Conservation (phyloP, 441 rosid genomes). For the Monsonia emarginata region DNA sequence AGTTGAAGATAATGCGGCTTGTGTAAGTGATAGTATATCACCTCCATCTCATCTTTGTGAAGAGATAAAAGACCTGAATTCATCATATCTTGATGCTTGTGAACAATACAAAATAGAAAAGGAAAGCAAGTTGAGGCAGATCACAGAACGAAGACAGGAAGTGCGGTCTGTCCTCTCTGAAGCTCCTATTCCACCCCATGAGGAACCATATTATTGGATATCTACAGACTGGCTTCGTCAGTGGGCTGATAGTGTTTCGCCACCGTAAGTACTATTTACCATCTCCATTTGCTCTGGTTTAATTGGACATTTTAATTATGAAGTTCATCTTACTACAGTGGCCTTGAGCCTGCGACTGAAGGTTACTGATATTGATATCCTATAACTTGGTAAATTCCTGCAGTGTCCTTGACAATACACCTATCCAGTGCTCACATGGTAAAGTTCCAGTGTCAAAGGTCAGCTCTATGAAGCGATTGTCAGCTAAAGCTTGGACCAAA, state of each 20-base stretch:
- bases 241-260: constrained; percentile 68
- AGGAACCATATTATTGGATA: constrained; percentile 66
- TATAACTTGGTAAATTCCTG: constrained; percentile 18
- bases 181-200: constrained; percentile 63
- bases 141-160: constrained; percentile 65
- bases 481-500: constrained; percentile 66
- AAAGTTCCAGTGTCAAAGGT: constrained; percentile 65
- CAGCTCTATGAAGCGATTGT: constrained; percentile 67
- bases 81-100: constrained; percentile 48
- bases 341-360: constrained; percentile 2
- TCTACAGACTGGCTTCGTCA: constrained; percentile 84
- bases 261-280: constrained; percentile 55
- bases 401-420: constrained; percentile 62
- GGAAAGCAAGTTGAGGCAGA: constrained; percentile 43
- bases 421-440: constrained; percentile 73
- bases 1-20: constrained; percentile 28
- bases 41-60: constrained; percentile 63
- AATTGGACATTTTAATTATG: constrained; percentile 1
- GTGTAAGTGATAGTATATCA: constrained; percentile 32
- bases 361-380: constrained; percentile 4
- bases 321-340: background rate
- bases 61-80: constrained; percentile 52
- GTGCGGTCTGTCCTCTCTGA: constrained; percentile 76
- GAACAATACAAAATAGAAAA: constrained; percentile 48
- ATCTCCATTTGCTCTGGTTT: constrained; percentile 7